Percentiles rank a stretch among this genome's conserved stretches.
Conservation (phyloP, 2,329 filamentous ascomycete genomes). For the Fusarium sp. region DNA sequence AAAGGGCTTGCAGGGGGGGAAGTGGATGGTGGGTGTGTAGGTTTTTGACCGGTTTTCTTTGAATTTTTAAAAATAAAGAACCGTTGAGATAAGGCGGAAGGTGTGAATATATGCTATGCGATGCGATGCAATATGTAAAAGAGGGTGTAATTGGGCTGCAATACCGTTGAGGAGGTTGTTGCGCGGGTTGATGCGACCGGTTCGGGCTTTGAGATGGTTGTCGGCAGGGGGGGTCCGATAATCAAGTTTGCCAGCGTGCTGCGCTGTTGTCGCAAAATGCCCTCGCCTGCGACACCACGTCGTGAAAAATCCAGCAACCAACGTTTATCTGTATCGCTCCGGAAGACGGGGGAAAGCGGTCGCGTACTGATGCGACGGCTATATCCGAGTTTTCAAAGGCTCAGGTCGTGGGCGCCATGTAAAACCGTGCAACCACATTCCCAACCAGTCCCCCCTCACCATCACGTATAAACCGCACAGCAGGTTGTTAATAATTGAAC, state of each 20-base stretch:
- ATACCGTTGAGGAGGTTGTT: background rate
- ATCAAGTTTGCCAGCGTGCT: background rate
- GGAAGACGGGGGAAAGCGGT: conserved; percentile 9
- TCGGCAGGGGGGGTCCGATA: conserved; percentile 1
- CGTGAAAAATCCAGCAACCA: conserved; percentile 1
- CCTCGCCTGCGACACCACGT: conserved; percentile 1
- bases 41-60: conserved; percentile 5
- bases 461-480: background rate
- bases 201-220: background rate
- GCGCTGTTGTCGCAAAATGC: conserved; percentile 23
- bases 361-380: conserved; percentile 2
- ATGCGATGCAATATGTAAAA: background rate
- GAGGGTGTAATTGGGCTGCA: background rate
- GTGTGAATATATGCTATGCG: background rate
- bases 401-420: conserved; percentile 15
- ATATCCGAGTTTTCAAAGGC: background rate
- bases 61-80: background rate
- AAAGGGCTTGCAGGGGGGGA: too few species aligned
- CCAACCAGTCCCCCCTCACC: background rate
- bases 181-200: background rate
- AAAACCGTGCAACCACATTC: background rate
- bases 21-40: conserved; percentile 28
- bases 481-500: conserved; percentile 12
- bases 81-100: background rate
- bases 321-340: background rate